Percentiles rank a stretch among this genome's conserved stretches.
Evolutionary conservation across 192 early-diverging fungal species (phyloP).

Genomic region (Umbelopsis vinacea): DNA sequence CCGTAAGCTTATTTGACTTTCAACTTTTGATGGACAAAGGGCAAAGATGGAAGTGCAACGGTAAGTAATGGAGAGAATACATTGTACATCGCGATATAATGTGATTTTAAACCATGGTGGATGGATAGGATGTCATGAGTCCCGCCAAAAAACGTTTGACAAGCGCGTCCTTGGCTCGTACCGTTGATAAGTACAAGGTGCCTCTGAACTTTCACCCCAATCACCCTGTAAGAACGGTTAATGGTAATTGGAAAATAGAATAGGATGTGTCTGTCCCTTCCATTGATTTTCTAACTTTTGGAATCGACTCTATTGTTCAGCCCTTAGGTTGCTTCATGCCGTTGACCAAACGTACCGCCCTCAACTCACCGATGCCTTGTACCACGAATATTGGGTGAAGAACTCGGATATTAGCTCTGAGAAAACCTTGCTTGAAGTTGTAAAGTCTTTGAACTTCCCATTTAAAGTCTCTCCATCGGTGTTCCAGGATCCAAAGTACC

Average conservation of each 20-base stretch:
- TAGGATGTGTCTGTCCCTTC: not conserved
- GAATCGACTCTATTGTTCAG: not conserved
- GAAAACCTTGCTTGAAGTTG: constrained; percentile 1
- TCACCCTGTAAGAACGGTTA: constrained; percentile 28
- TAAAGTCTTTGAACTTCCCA: constrained; percentile 23
- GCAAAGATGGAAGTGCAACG: constrained; percentile 25
- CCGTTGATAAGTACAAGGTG: constrained; percentile 24
- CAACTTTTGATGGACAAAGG: not conserved
- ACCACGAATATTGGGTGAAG: constrained; percentile 30
- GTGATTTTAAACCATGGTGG: no score
- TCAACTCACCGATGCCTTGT: constrained; percentile 31
- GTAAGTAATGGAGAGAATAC: not conserved
- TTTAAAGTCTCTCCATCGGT: not conserved
- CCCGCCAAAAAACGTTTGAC: constrained; percentile 9
- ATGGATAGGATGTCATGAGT: constrained; percentile 25
- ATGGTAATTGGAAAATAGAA: constrained; percentile 16
- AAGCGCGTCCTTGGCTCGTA: not conserved
- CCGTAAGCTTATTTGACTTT: not conserved
- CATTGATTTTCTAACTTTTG: no score
- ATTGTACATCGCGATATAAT: not conserved
- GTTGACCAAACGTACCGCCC: constrained; percentile 21
- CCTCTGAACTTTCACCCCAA: constrained; percentile 29
- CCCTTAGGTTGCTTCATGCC: constrained; percentile 29
- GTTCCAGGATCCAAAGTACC: constrained; percentile 18
- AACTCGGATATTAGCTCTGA: constrained; percentile 27